phyloP scores from a whole-genome alignment of 805 yeast species.

The Diddensiella caesifluorescens region DNA sequence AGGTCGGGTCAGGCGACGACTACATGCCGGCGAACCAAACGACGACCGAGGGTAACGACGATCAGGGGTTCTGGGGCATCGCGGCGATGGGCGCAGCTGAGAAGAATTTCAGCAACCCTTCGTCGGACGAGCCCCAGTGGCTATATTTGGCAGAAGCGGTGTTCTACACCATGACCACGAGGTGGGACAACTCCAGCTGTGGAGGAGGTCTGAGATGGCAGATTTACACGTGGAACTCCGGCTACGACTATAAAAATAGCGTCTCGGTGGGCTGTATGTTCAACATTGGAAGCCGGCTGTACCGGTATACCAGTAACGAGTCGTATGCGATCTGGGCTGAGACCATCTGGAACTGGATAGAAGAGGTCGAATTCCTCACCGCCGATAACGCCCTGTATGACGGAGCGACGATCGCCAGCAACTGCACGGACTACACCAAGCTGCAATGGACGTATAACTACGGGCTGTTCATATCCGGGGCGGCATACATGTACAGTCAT shows the following conservation, averaged over 20 bases:
- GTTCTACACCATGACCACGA: conserved; percentile 79
- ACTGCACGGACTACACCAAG: conserved; percentile 56
- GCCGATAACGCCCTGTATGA: conserved; percentile 37
- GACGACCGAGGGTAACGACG: conserved; percentile 95
- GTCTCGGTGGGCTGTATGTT: conserved; percentile 88
- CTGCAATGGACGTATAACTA: conserved; percentile 85
- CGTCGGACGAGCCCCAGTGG: conserved; percentile 64
- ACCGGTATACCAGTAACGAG: conserved; percentile 71
- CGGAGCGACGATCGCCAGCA: conserved; percentile 39
- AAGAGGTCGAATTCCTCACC: conserved; percentile 45
- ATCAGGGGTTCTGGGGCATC: conserved; percentile 96
- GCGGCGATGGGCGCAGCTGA: conserved; percentile 92
- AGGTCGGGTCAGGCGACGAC: conserved; percentile 67
- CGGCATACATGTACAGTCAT: conserved; percentile 72
- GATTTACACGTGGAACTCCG: conserved; percentile 89
- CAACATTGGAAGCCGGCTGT: conserved; percentile 81
- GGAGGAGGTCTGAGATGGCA: conserved; percentile 96
- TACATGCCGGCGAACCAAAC: conserved; percentile 85
- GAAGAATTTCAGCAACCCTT: conserved; percentile 71
- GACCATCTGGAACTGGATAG: conserved; percentile 76
- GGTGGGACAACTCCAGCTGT: conserved; percentile 78
- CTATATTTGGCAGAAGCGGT: conserved; percentile 79
- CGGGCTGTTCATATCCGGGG: conserved; percentile 72
- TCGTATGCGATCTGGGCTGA: conserved; percentile 73
- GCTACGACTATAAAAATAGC: conserved; percentile 88